Evolutionary conservation across 2,329 filamentous ascomycete genomes (phyloP), one percentile per base, ranked within the genome.

Genomic region (Fusarium bulbicola): DNA sequence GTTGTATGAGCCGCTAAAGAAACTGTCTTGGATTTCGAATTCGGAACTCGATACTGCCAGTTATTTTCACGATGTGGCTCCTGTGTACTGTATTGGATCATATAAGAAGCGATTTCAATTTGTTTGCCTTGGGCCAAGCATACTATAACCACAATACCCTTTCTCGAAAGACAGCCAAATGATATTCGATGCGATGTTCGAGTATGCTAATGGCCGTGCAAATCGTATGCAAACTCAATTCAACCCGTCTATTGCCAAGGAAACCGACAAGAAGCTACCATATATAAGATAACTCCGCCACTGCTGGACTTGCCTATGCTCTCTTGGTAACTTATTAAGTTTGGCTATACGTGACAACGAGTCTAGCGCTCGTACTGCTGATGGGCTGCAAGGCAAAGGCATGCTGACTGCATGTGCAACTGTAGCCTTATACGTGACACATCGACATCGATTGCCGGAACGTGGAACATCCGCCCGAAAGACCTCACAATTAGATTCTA

Each of bases 371-470:
- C 36, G 28, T 47, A 32, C 20, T 58, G 47, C 47, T 54, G 50
- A 69, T 68, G 40, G 45, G 50, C 45, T 58, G 36, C 8, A 18
- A 37, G 18, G 20, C 34, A 30, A 40, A 53, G 46, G 40, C 26
- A 52, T 59, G 53, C 70, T 71, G 70, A 66, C 61, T 42, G 50
- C 40, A 69, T 53, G 32, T 45, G 26, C 15, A 46, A 7, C 52
- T 46, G 36, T 24, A 47, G 46, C 70, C 46, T 28, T 50, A 56
- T 24, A 52, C 47, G 36, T 18, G 28, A 53, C 61, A 62, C 37
- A 36, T 52, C 11, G 21, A 58, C 32, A 39, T 36, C 28, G 59
- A 24, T 28, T 43, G 20, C n/a, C 43, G 67, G 62, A 72, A 63
- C 40, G 49, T 63, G 64, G 54, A 50, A 64, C 59, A 72, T 37